Conservation (phyloP, 2,329 filamentous ascomycete species). For the Beauveria sp. region DNA sequence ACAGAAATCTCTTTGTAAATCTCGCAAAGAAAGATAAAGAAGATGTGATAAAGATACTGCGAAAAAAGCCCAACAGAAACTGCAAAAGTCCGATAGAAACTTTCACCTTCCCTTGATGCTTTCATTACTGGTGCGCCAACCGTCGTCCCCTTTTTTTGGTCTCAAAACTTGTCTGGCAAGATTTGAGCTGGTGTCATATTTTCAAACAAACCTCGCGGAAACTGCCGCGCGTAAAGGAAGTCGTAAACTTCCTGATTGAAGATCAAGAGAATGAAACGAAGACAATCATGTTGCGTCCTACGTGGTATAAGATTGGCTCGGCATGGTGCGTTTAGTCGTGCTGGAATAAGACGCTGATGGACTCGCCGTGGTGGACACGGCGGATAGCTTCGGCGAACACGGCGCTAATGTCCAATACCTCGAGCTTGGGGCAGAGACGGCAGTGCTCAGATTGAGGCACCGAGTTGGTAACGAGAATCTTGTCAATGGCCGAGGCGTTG, state of each 20-base stretch:
- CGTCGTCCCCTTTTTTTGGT: background rate
- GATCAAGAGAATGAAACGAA: background rate
- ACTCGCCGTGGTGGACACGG: constrained; percentile 94
- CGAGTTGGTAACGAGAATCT: constrained; percentile 90
- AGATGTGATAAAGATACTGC: background rate
- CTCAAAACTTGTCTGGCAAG: background rate
- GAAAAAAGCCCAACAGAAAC: background rate
- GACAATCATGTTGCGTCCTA: background rate
- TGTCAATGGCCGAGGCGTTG: constrained; percentile 87
- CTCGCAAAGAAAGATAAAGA: background rate
- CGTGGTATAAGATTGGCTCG: background rate
- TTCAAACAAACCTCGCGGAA: background rate
- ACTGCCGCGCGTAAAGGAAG: background rate
- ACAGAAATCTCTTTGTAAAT: constrained; percentile 11
- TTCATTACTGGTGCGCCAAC: background rate
- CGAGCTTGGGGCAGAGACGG: constrained; percentile 73
- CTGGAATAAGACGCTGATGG: constrained; percentile 84
- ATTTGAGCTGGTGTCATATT: background rate
- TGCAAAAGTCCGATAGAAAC: background rate
- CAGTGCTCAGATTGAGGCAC: constrained; percentile 82
- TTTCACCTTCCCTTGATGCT: constrained; percentile 2
- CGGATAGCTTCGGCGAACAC: constrained; percentile 95
- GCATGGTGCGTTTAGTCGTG: constrained; percentile 17
- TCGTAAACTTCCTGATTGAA: background rate
- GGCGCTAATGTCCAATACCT: constrained; percentile 81